phyloP scores from a whole-genome alignment of 352 stramenopile species.

The Pythium aphanidermatum region DNA sequence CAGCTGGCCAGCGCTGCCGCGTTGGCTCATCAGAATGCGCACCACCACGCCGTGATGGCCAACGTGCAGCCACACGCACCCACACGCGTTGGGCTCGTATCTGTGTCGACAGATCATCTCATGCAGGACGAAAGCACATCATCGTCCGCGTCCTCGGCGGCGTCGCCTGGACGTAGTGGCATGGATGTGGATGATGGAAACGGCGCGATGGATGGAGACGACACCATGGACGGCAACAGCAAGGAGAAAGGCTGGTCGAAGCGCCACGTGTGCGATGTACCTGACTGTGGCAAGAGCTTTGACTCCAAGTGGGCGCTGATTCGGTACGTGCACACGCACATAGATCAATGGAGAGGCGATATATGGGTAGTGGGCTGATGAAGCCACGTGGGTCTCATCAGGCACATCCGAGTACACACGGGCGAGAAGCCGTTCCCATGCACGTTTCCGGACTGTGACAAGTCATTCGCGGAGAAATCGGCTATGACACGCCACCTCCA shows the following conservation, averaged over 20 bases:
- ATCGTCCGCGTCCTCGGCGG: conserved; percentile 17
- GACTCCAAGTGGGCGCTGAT: conserved; percentile 84
- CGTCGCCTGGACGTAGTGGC: conserved; percentile 11
- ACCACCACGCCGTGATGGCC: too few species aligned
- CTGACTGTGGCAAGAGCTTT: conserved; percentile 77
- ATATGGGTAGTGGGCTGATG: too few species aligned
- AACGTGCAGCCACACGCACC: too few species aligned
- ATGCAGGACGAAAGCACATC: conserved; percentile 19
- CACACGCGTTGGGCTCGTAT: too few species aligned
- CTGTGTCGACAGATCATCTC: too few species aligned
- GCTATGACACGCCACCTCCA: conserved; percentile 82
- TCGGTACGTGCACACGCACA: conserved; percentile 28
- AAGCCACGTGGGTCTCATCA: conserved; percentile 8
- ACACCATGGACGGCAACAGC: conserved; percentile 2
- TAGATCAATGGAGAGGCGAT: too few species aligned
- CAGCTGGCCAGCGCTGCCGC: neutral
- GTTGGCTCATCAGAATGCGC: conserved; percentile 11
- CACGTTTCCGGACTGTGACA: conserved; percentile 76
- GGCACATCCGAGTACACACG: conserved; percentile 84
- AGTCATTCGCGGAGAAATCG: conserved; percentile 86
- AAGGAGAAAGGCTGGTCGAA: conserved; percentile 66
- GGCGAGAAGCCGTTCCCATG: conserved; percentile 86
- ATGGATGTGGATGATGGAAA: neutral
- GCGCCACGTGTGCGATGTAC: conserved; percentile 59
- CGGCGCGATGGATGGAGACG: conserved; percentile 3